Base-by-base conservation (phyloP, 768 basidiomycete species). In the Lepiota brunneoincarnata region DNA sequence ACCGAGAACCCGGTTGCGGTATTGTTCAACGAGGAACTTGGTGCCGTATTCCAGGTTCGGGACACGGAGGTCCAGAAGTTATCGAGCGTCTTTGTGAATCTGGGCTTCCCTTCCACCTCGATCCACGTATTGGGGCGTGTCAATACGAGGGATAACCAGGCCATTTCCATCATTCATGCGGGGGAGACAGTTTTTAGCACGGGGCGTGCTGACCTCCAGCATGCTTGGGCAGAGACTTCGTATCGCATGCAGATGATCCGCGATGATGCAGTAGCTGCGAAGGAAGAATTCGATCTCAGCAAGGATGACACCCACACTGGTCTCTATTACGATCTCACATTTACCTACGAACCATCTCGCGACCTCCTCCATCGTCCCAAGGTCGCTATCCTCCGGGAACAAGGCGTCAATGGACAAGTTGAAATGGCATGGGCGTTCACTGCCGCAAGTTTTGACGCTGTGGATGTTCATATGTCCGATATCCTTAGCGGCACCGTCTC, bases 381-480 rank as follows among this genome's bases (percentile, higher is more conserved):
- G 66, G 91, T 99, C 24, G 96, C 95, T 20, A 93, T 99, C 61
- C 80, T 99, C 26, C 88, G 97, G 46, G 97, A 99, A 70, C 97
- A 98, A 66, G 97, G 97, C 57, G 94, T 98, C 55, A 99, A 99
- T 67, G 97, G 97, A 2, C 95, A 98, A 46, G 76, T 91, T 26
- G 97, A 99, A 74, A 98, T 99, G 97, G 97, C 90, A 1, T 99
- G 94, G 93, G 83, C 95, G 23, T 98, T 99, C 75, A 80, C 86
- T 6, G 89, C 83, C 2, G 94, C 94, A 7, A 97, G 97, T 9
- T 99, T 99, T 67, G 88, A 92, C 60, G 89, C 96, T 7, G 77
- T 98, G 49, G 97, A 99, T 65, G 92, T 98, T 4, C 97, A 99
- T 72, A 98, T 98, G 96, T 90, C 93, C 11, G 97, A 99, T 69